These are phyloP conservation scores for Xenoacremonium recifei DNA, from an alignment of 2,329 filamentous ascomycete species.

Conservation along the genomic window DNA sequence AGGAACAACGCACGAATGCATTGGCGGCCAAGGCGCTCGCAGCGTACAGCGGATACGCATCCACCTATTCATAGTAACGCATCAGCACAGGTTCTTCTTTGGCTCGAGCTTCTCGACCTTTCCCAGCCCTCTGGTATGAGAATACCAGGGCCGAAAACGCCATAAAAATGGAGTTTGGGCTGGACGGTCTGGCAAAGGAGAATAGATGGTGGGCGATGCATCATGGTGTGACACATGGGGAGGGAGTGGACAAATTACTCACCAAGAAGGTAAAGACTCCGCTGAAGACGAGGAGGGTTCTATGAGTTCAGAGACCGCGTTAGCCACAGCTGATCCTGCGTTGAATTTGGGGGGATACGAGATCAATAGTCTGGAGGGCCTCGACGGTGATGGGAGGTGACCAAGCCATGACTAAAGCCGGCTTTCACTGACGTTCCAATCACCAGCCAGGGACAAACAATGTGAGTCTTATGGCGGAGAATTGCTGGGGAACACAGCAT, in stretches of 20 bases:
- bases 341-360: slow-evolving; percentile 19
- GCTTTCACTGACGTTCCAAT: background rate
- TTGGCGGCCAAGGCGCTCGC: slow-evolving; percentile 81
- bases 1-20: slow-evolving; percentile 72
- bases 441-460: no score
- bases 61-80: slow-evolving; percentile 46
- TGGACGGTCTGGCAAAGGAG: background rate
- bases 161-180: background rate
- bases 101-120: slow-evolving; percentile 12
- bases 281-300: slow-evolving; percentile 74
- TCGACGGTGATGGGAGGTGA: slow-evolving; percentile 15
- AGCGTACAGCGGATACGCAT: slow-evolving; percentile 74
- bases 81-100: slow-evolving; percentile 16
- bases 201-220: background rate
- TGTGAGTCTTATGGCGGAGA: background rate
- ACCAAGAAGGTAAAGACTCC: slow-evolving; percentile 89
- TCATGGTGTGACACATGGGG: no score
- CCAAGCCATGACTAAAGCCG: slow-evolving; percentile 32
- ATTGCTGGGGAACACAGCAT: background rate
- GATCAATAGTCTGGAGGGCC: slow-evolving; percentile 8
- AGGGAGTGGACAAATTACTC: slow-evolving; percentile 35
- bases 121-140: slow-evolving; percentile 15
- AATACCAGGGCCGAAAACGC: no score
- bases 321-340: slow-evolving; percentile 22
- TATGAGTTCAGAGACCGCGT: slow-evolving; percentile 37